Evolutionary conservation across 2,329 filamentous ascomycete genomes (phyloP).

Genomic region (Apiospora sp.): DNA sequence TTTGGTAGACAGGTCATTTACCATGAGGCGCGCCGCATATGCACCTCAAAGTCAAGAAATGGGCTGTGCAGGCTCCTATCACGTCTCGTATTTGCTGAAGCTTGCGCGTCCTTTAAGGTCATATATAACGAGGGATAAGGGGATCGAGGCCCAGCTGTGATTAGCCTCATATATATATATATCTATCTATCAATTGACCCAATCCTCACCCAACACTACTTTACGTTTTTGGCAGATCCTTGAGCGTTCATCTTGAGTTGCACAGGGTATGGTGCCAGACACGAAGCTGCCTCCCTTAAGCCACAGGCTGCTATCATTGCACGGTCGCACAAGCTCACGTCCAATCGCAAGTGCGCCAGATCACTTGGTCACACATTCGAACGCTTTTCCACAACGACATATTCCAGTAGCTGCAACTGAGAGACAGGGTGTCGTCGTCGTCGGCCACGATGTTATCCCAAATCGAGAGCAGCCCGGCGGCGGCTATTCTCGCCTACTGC

Average conservation of each 20-base stretch:
- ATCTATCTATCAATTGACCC: background rate
- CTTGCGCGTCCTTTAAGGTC: background rate
- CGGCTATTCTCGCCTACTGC: constrained; percentile 91
- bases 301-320: background rate
- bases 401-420: too few relatives aligned
- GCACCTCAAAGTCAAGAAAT: background rate
- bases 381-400: background rate
- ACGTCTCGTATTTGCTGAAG: background rate
- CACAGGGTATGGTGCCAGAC: background rate
- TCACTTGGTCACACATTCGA: background rate
- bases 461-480: constrained; percentile 76
- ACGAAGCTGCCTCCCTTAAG: background rate
- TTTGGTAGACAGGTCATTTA: background rate
- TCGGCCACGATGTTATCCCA: too few relatives aligned
- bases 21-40: background rate
- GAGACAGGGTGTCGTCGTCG: too few relatives aligned
- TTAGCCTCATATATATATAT: too few relatives aligned
- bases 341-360: background rate
- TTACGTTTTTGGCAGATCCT: background rate
- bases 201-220: background rate
- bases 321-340: too few relatives aligned
- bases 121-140: background rate
- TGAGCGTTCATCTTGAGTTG: background rate
- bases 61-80: background rate
- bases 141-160: too few relatives aligned